These are phyloP conservation scores for Novakomyces olei DNA, from an alignment of 805 yeast genomes.

Conservation along the genomic window DNA sequence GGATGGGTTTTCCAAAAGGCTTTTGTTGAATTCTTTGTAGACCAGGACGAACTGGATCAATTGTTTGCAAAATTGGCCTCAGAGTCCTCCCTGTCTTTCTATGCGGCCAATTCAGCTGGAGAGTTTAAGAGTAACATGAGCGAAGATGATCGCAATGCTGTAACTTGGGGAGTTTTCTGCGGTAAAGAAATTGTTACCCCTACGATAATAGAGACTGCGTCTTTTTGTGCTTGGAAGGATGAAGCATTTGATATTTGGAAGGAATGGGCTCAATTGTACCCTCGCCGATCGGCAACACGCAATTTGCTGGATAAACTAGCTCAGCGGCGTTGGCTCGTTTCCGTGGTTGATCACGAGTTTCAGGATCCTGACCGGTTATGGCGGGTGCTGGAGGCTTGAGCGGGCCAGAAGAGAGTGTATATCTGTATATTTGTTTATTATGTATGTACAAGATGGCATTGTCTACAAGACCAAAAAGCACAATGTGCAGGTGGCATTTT, in stretches of 20 bases:
- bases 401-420: too few relatives aligned
- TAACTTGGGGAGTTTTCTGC: conserved; percentile 97
- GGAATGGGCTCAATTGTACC: conserved; percentile 76
- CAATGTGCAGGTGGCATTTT: too few relatives aligned
- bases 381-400: conserved; percentile 29
- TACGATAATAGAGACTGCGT: conserved; percentile 75
- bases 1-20: conserved; percentile 86
- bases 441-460: too few relatives aligned
- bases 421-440: too few relatives aligned
- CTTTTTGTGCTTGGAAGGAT: conserved; percentile 84
- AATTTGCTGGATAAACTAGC: conserved; percentile 38
- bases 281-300: conserved; percentile 28
- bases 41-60: conserved; percentile 44
- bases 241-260: conserved; percentile 82
- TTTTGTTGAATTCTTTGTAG: conserved; percentile 74
- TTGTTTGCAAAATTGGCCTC: conserved; percentile 31
- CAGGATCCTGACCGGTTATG: conserved; percentile 53
- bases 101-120: conserved; percentile 42
- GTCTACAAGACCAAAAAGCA: too few relatives aligned
- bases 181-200: conserved; percentile 76
- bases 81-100: conserved; percentile 39
- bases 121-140: conserved; percentile 39
- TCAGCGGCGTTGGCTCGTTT: conserved; percentile 50
- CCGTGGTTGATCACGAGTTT: conserved; percentile 71
- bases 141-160: conserved; percentile 28